Base-by-base conservation (phyloP, 306 rosid species). In the Rosa chinensis region DNA sequence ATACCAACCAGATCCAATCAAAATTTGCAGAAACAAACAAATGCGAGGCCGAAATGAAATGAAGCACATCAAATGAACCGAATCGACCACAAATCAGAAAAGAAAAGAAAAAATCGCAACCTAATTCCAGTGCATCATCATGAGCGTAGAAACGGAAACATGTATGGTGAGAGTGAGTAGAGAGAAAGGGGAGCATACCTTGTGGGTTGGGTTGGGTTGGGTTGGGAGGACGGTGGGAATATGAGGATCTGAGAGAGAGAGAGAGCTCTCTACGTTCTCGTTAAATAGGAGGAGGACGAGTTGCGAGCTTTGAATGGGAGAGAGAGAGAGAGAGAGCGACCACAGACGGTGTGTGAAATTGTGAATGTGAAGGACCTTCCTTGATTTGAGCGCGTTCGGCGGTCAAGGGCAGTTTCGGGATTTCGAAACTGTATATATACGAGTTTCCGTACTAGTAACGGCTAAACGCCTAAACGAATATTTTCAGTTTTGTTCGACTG, bases 361-460 rank as follows among this genome's bases (percentile, higher is more conserved):
- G 37, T 32, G 48, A n/a, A 9, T 0, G 62, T 20, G 56, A 49
- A 55, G 9, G 18, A 10, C n/a, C 25, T 25, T 20, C 17, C 4
- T 6, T 32, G 37, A 32, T 75, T 58, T 39, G 39, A 5, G 45
- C 53, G 68, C n/a, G 21, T 75, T 47, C 9, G 62, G 23, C 67
- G 72, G 77, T 11, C 52, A 66, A 55, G 79, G 84, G 45, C 20
- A 74, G 1, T 21, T 39, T 75, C 37, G 79, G 75, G 42, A 67
- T 80, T 80, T 80, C 0, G 37, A 32, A 2, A 32, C 2, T 0
- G 25, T 1, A 7, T 9, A 43, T 7, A 9, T 37, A 28, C 39
- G 56, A 56, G 12, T 45, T 80, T 75, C 55, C 80, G 76, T 44
- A 45, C n/a, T 21, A 13, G 18, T 8, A 74, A 74, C 76, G 79